A percentile compares a stretch with the other conserved stretches of the same genome.
phyloP scores from a whole-genome alignment of 345 rosid species.

The Syzygium jambos region DNA sequence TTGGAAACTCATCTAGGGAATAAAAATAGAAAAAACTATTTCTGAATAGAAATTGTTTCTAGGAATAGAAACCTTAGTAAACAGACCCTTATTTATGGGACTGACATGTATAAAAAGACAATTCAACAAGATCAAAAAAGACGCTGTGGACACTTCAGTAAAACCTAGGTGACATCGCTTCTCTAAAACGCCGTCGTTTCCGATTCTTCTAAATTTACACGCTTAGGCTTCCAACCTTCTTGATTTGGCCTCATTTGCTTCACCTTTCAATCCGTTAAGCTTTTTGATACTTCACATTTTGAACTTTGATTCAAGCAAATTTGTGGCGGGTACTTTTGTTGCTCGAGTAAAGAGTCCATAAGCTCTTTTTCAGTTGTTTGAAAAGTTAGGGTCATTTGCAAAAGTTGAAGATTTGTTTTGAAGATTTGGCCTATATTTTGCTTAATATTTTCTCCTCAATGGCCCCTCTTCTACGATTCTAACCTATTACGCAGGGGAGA shows the following conservation, averaged over 20 bases:
- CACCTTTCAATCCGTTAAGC: not conserved
- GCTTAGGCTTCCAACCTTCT: not conserved
- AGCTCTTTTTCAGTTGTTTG: not conserved
- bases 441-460: not conserved
- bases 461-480: not conserved
- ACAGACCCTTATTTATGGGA: too few relatives aligned
- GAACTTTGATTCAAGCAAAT: not conserved
- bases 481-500: not conserved
- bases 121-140: not conserved
- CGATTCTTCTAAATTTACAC: not conserved
- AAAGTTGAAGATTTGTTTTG: not conserved
- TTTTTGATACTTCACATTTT: not conserved
- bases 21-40: too few relatives aligned
- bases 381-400: not conserved
- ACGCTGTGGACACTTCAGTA: not conserved
- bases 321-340: not conserved
- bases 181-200: not conserved
- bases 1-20: too few relatives aligned
- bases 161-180: not conserved
- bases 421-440: not conserved
- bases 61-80: too few relatives aligned
- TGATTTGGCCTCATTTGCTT: not conserved
- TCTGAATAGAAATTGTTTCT: too few relatives aligned
- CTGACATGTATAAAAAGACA: not conserved
- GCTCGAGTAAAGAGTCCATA: not conserved